These are phyloP conservation scores for Colletotrichum spinosum DNA, from an alignment of 2,329 filamentous ascomycete species.

Conservation along the genomic window DNA sequence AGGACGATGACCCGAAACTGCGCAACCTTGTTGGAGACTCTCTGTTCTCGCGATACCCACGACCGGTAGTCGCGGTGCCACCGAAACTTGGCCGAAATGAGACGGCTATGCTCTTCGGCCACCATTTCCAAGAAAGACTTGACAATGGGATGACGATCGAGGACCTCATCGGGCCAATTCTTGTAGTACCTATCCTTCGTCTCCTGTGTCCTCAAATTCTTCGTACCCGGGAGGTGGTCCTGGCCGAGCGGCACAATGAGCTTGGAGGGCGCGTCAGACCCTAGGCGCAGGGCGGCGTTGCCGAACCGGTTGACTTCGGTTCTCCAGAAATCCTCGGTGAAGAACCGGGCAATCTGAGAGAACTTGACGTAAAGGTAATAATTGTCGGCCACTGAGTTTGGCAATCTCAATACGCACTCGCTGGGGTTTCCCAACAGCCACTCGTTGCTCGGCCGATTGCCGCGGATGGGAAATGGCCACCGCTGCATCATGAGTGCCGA, in stretches of 20 bases:
- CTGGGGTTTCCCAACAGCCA: not conserved
- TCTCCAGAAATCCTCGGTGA: conserved; percentile 44
- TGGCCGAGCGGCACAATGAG: not conserved
- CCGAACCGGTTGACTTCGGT: conserved; percentile 42
- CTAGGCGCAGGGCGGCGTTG: conserved; percentile 36
- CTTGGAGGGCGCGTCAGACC: conserved; percentile 1
- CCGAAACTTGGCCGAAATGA: not conserved
- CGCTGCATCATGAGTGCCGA: not conserved
- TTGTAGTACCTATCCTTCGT: not conserved
- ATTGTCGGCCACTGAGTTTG: not conserved
- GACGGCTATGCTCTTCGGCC: not conserved
- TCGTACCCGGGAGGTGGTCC: not conserved
- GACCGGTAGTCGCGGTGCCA: not conserved
- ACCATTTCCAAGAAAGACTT: conserved; percentile 3
- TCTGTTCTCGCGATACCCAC: not conserved
- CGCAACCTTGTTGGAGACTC: not conserved
- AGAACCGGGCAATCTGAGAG: conserved; percentile 33
- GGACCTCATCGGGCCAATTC: not conserved
- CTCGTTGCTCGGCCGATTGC: no score
- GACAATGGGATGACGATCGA: not conserved
- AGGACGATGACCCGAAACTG: not conserved
- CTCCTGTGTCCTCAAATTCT: not conserved
- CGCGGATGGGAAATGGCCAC: not conserved
- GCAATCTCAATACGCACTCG: not conserved
- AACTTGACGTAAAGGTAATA: not conserved